Evolutionary conservation across 805 yeast species (phyloP).

Genomic region (Yarrowia keelungensis): DNA sequence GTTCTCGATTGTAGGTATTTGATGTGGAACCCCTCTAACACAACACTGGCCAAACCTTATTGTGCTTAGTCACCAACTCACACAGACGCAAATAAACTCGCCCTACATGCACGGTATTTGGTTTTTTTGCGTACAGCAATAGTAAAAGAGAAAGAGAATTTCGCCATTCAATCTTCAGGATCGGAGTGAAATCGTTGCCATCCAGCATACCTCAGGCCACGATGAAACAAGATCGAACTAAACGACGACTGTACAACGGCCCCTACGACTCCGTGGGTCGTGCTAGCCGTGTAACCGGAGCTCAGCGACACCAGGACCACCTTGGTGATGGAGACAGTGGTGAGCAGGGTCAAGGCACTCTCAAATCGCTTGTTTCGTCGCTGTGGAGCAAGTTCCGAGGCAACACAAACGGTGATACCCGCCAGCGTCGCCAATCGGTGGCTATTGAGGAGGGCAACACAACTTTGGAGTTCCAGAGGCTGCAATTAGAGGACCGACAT

Average conservation of each 20-base stretch:
- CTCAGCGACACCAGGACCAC: neutral
- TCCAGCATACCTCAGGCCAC: neutral
- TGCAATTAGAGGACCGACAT: neutral
- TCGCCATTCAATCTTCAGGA: constrained; percentile 8
- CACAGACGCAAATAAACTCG: neutral
- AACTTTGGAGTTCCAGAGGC: neutral
- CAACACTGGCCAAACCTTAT: neutral
- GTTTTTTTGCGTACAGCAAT: constrained; percentile 21
- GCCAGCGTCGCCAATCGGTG: constrained; percentile 24
- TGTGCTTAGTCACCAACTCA: neutral
- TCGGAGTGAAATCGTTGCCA: constrained; percentile 3
- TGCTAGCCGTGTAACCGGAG: neutral
- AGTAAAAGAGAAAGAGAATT: neutral
- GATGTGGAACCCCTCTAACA: neutral
- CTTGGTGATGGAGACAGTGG: neutral
- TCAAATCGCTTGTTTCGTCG: constrained; percentile 19
- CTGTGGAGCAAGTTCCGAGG: constrained; percentile 26
- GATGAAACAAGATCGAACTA: constrained; percentile 31
- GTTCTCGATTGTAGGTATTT: too few species aligned
- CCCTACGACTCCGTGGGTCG: constrained; percentile 12
- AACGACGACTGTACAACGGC: constrained; percentile 13
- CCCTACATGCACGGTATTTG: constrained; percentile 14
- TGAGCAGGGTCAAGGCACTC: neutral
- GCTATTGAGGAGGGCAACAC: constrained; percentile 27
- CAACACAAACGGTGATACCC: neutral